Evolutionary conservation across 129 eudicot species (phyloP), one percentile per base, ranked within the genome.

Genomic region (Dittrichia graveolens): DNA sequence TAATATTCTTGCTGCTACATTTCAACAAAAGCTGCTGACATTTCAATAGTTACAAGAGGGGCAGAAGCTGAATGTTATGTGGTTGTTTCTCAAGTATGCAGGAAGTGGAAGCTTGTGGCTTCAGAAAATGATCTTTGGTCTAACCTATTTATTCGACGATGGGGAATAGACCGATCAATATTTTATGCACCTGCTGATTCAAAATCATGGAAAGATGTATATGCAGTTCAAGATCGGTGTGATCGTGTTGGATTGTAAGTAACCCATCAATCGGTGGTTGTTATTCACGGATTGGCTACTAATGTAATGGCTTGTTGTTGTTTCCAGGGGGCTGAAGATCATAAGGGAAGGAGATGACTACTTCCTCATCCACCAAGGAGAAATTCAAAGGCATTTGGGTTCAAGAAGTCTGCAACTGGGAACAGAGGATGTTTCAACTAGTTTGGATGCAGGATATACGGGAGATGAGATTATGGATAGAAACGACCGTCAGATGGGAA

Each of bases 241-340:
- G 96, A 89, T 76, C 92, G 95, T 37, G 71, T 81, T 43, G 98
- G 98, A 83, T 47, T 89, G 98, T 92, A 85, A 92, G 95, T 79
- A 66, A 16, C 9, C 16, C 3, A 3, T 49, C 14, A 0, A 1
- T 0, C 13, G 31, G n/a, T n/a, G n/a, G n/a, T n/a, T n/a, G n/a
- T n/a, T n/a, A n/a, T n/a, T n/a, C n/a, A n/a, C n/a, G n/a, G n/a
- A 24, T 24, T 24, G 31, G 31, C 31, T 24, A 24, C 31, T 64
- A 50, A 16, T 15, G 41, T 10, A n/a, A n/a, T 3, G 49, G 42
- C 3, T 38, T n/a, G 49, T 8, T 42, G 4, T 54, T 19, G 31
- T 60, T 41, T 79, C 18, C 86, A 93, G 98, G 83, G 98, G 96
- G n/a, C 66, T 85, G 78, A 93, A 89, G 89, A 89, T 93, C 24